Evolutionary conservation across 306 rosid genomes (phyloP), one percentile per base, ranked within the genome.

Genomic region (Hippophae rhamnoides): DNA sequence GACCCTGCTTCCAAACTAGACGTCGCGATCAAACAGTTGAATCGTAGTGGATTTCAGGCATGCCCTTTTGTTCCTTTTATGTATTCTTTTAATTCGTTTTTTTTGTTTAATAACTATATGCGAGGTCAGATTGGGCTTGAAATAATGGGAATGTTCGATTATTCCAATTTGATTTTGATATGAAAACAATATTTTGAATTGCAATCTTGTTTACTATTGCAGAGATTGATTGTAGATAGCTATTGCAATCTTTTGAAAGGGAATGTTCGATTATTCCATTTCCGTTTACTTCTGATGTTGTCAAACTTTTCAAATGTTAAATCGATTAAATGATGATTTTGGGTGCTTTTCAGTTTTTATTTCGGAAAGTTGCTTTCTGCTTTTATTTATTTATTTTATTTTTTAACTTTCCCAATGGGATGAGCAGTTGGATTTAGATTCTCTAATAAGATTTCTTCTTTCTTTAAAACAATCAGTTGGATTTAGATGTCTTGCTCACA

Each of bases 11-110:
- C 78, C 3, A 67, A 72, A 58, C 57, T 80, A 48, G 81, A 87
- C 42, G 99, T 92, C 38, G 99, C 99, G 2, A 65, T 92, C 71
- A 92, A 92, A 69, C 99, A 88, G 80, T 66, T 92, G 71, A 88
- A 85, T 63, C 98, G 98, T 2, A 83, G 77, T 44, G 98, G 98
- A 40, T 86, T 78, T 57, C 98, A 92, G 97, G 97, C 95, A 89
- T 58, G 86, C 42, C 9, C 18, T 13, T 58, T 54, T 18, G 12
- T 47, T 50, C 43, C 25, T 26, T 43, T 26, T 54, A 25, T 52
- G 38, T 25, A 6, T 41, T 41, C 4, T 5, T 4, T 8, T 31
- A 38, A 55, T 18, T 10, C 1, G 10, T 13, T 23, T 11, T 26
- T 41, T 23, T 10, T 61, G 6, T 47, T n/a, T 13, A 45, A 7